Percentiles rank a stretch among this genome's conserved stretches.
These are phyloP conservation scores for Pestalotiopsis sp. DNA, from an alignment of 2,329 filamentous ascomycete species.

Conservation along the genomic window DNA sequence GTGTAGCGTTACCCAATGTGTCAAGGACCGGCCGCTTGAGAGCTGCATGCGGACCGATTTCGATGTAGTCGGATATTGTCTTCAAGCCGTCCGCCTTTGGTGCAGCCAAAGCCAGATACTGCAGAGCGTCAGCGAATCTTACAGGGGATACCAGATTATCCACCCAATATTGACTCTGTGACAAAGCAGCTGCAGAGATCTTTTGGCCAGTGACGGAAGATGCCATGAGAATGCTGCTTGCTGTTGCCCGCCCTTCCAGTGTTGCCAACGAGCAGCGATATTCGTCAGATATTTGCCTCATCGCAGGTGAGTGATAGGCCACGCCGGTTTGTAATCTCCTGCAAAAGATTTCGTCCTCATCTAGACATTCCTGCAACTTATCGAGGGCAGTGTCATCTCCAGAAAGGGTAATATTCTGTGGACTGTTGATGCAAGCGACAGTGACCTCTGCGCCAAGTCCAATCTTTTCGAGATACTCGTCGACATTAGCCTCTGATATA, in stretches of 20 bases:
- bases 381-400: slow-evolving; percentile 28
- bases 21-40: not conserved
- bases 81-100: slow-evolving; percentile 2
- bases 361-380: slow-evolving; percentile 19
- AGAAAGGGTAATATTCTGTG: slow-evolving; percentile 33
- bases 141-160: slow-evolving; percentile 27
- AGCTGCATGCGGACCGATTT: not conserved
- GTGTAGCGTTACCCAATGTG: not conserved
- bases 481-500: slow-evolving; percentile 16
- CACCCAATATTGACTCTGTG: slow-evolving; percentile 25
- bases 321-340: slow-evolving; percentile 28
- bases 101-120: not conserved
- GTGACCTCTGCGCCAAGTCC: slow-evolving; percentile 11
- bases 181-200: slow-evolving; percentile 19
- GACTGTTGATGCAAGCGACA: slow-evolving; percentile 35
- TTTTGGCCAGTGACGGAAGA: slow-evolving; percentile 24
- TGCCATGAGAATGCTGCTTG: slow-evolving; percentile 21
- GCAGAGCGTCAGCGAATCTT: slow-evolving; percentile 24
- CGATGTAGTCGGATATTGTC: not conserved
- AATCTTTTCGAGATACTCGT: slow-evolving; percentile 18
- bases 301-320: slow-evolving; percentile 39
- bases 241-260: slow-evolving; percentile 2
- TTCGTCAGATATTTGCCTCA: slow-evolving; percentile 23
- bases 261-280: slow-evolving; percentile 15
- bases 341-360: slow-evolving; percentile 24